phyloP scores from a whole-genome alignment of 768 basidiomycete species.

The Hygrophorus pudorinus region DNA sequence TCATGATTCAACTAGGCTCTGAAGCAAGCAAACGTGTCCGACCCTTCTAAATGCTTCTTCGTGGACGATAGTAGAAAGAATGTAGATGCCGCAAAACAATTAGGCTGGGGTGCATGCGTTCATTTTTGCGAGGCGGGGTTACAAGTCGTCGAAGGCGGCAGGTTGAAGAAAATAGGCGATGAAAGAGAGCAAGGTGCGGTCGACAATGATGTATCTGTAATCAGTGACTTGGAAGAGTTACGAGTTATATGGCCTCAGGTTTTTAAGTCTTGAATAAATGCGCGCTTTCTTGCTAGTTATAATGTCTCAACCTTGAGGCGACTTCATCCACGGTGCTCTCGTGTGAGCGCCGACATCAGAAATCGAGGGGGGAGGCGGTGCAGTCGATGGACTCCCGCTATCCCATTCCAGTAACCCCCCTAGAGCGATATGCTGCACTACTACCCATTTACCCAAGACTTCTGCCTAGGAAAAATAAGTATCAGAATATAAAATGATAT shows the following conservation, averaged over 20 bases:
- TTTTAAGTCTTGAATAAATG: slow-evolving; percentile 31
- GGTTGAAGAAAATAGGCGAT: slow-evolving; percentile 35
- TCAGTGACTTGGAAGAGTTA: slow-evolving; percentile 56
- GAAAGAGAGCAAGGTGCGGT: slow-evolving; percentile 23
- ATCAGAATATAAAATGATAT: slow-evolving; percentile 3
- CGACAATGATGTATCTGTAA: slow-evolving; percentile 37
- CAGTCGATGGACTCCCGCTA: slow-evolving; percentile 14
- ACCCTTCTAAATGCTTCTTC: slow-evolving; percentile 68
- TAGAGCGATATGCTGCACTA: slow-evolving; percentile 87
- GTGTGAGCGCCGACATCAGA: too few relatives aligned
- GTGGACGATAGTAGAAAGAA: slow-evolving; percentile 71
- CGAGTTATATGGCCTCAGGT: slow-evolving; percentile 67
- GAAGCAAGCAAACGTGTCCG: slow-evolving; percentile 44
- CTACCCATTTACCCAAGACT: slow-evolving; percentile 89
- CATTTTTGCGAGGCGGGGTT: slow-evolving; percentile 69
- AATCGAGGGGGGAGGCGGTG: too few relatives aligned
- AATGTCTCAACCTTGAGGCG: neutral
- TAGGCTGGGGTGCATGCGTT: slow-evolving; percentile 67
- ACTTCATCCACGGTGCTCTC: too few relatives aligned
- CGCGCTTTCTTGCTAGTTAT: neutral
- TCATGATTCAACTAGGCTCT: slow-evolving; percentile 42
- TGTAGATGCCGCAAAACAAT: slow-evolving; percentile 49
- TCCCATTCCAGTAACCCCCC: slow-evolving; percentile 73
- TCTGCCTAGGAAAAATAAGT: slow-evolving; percentile 50
- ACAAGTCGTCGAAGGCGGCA: slow-evolving; percentile 55